Evolutionary conservation across 345 rosid genomes (phyloP), one percentile per base, ranked within the genome.

Genomic region (Eucalyptus victrix): DNA sequence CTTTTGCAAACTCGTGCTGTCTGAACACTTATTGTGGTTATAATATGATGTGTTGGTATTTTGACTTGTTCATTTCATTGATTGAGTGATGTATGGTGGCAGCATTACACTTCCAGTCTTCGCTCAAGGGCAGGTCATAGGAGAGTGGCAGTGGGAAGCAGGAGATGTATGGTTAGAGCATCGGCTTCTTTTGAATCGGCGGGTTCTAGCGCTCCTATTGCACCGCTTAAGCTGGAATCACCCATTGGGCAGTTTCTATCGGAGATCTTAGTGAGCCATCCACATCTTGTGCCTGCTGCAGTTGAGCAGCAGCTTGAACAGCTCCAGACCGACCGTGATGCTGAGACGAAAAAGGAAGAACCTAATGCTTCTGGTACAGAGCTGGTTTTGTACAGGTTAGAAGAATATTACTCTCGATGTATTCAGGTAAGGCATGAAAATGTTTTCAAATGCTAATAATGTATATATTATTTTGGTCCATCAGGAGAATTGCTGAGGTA

Each of bases 281-380:
- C 99, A 12, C 99, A 98, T 91, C 99, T 98, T 44, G 93, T 98
- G 89, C 97, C 97, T 86, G 99, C 97, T 34, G 99, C 99, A 13
- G 99, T 95, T 67, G 99, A 97, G 91, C 97, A 96, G 92, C 98
- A 96, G 93, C 99, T 98, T 72, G 97, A 97, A 49, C 99, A 96
- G 94, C 98, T 98, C 58, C 99, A 95, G 90, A 96, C 94, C 4
- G 99, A 96, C 87, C 96, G 96, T 17, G 99, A 97, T 88, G 91
- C 97, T 34, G 95, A 95, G 88, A 92, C 91, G 54, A 92, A 94
- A n/a, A 93, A 89, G 88, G 97, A 98, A 76, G 96, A 95, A n/a
- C 89, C 96, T 4, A 90, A 97, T n/a, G 93, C 90, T 44, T 89
- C 97, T 50, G 97, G 96, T 86, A 96, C 97, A 4, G 98, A 98